Percentiles rank a stretch among this genome's conserved stretches.
phyloP scores from a whole-genome alignment of 2,329 filamentous ascomycete genomes.

The Thelonectria olida region DNA sequence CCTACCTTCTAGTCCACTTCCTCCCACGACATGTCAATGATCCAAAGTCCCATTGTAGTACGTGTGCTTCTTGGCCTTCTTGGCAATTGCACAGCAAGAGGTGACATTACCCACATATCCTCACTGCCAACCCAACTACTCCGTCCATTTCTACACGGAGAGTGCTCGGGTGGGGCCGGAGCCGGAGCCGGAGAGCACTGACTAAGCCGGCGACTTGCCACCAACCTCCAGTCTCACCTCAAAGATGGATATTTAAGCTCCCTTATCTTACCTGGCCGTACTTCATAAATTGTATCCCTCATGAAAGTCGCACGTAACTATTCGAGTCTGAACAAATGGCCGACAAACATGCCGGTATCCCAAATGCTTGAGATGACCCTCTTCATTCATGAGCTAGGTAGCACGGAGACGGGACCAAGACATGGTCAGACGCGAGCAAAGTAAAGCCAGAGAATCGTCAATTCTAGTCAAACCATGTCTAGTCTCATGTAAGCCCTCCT shows the following conservation, averaged over 20 bases:
- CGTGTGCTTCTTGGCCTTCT: background rate
- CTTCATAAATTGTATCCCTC: background rate
- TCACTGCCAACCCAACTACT: background rate
- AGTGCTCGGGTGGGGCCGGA: conserved; percentile 11
- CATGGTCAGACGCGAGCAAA: background rate
- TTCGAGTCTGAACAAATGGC: background rate
- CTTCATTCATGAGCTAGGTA: too few relatives aligned
- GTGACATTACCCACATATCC: background rate
- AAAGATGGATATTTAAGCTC: background rate
- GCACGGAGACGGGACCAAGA: too few relatives aligned
- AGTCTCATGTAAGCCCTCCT: background rate
- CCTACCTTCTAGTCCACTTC: background rate
- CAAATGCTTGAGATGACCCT: too few relatives aligned
- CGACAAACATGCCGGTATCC: too few relatives aligned
- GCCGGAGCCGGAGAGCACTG: conserved; percentile 9
- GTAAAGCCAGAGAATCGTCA: background rate
- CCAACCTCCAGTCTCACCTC: background rate
- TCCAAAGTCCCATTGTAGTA: background rate
- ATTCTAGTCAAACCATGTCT: conserved; percentile 12
- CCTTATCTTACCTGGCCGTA: background rate
- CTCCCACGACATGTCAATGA: background rate
- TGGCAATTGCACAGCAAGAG: background rate
- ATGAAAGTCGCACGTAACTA: background rate
- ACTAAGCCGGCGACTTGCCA: conserved; percentile 14
- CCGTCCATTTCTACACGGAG: conserved; percentile 20